Percentiles rank a stretch among this genome's conserved stretches.
Evolutionary conservation across 208 protist genomes (phyloP).

Genomic region (Borovskyia barvae): DNA sequence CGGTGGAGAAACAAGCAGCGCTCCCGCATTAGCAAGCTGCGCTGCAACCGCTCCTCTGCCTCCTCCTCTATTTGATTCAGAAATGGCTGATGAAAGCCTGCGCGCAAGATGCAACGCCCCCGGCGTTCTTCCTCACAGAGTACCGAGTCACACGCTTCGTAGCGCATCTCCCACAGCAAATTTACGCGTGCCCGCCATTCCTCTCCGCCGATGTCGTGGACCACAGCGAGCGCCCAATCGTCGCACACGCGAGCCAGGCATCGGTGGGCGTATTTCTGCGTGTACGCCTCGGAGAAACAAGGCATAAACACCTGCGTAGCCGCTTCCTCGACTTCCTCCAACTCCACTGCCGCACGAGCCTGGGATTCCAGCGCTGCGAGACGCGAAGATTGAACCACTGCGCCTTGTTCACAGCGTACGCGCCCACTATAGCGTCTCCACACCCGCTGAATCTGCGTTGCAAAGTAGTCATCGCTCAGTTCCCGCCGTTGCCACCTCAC

Average conservation of each 20-base stretch:
- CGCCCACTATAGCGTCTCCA: constrained; percentile 6
- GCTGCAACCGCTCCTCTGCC: constrained; percentile 19
- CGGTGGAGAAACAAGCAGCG: constrained; percentile 16
- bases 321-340: constrained; percentile 21
- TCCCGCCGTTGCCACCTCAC: constrained; percentile 30
- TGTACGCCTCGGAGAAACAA: neutral
- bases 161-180: constrained; percentile 61
- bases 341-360: constrained; percentile 8
- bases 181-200: constrained; percentile 48
- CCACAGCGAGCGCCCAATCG: neutral
- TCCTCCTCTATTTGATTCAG: constrained; percentile 21
- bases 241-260: constrained; percentile 3
- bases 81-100: constrained; percentile 10
- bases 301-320: constrained; percentile 12
- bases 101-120: constrained; percentile 4
- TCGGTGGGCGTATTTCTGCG: constrained; percentile 1
- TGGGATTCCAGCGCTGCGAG: constrained; percentile 22
- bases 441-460: constrained; percentile 15
- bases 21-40: constrained; percentile 12
- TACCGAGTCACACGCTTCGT: constrained; percentile 29
- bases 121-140: constrained; percentile 24
- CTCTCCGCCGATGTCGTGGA: constrained; percentile 16
- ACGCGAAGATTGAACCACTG: constrained; percentile 4
- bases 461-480: constrained; percentile 21
- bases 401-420: neutral